A percentile compares a stretch with the other conserved stretches of the same genome.
Evolutionary conservation across 108 stramenopile genomes (phyloP).

Genomic region (Mayamaea pseudoterrestris): DNA sequence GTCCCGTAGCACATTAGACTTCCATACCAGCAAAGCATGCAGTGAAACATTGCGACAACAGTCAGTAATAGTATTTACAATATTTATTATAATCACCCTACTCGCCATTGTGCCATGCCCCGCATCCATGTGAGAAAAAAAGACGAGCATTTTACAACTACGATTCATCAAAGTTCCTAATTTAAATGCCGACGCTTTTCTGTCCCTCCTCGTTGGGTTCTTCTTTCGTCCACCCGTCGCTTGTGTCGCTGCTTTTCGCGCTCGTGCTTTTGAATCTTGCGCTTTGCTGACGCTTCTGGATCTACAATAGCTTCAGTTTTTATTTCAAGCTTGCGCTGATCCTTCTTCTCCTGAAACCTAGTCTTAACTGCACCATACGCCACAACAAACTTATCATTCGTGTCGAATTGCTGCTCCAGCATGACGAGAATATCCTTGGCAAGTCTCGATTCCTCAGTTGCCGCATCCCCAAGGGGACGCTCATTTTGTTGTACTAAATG

Average conservation of each 20-base stretch:
- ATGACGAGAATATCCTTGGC: constrained; percentile 65
- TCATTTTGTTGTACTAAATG: neutral
- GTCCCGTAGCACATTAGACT: no score
- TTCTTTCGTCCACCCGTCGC: constrained; percentile 48
- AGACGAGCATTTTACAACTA: no score
- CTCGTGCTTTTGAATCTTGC: constrained; percentile 54
- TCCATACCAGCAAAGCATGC: no score
- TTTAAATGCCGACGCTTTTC: constrained; percentile 20
- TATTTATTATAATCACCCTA: no score
- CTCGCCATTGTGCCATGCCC: no score
- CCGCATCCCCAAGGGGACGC: neutral
- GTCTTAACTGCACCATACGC: constrained; percentile 59
- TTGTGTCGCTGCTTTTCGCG: constrained; percentile 61
- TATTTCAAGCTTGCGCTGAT: constrained; percentile 45
- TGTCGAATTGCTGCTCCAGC: constrained; percentile 52
- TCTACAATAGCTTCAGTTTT: constrained; percentile 58
- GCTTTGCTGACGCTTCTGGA: constrained; percentile 50
- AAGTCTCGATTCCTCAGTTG: constrained; percentile 8
- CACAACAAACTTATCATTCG: constrained; percentile 37
- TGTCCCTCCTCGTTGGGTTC: constrained; percentile 28
- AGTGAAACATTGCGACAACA: no score
- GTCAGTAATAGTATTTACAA: no score
- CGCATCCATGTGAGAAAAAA: no score
- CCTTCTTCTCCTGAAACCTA: constrained; percentile 53
- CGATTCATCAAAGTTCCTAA: no score